Base-by-base conservation (phyloP, 2,329 filamentous ascomycete genomes). In the Sclerotinia trifoliorum region DNA sequence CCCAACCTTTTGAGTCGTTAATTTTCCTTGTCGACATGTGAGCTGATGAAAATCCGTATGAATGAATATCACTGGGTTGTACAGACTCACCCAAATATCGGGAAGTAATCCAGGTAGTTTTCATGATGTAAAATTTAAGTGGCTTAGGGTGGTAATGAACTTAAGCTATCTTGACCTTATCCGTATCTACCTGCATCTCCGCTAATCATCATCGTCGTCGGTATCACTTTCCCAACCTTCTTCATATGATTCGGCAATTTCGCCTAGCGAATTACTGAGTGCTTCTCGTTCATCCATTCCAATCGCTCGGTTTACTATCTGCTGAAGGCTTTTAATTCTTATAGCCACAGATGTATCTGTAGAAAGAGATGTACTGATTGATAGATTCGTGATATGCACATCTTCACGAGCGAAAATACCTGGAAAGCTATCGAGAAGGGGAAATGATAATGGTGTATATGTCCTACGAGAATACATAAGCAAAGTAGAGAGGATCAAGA, bases 231-330 rank as follows among this genome's bases (percentile, higher is more conserved):
- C 88, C 91, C 92, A 97, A 1, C 93, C 93, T 70, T 95, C 92
- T 73, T 92, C 88, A 78, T 97, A 98, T 69, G 91, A 91, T 75
- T 97, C 94, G 1, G 90, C 90, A 74, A 98, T 88, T 69, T 91
- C 90, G 32, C 90, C 88, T 51, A 99, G 82, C 17, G 90, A 88
- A 76, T 96, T 95, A 57, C 88, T 86, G n/a, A 98, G 82, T 2
- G 83, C 83, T 79, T 99, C 95, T 54, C 94, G 85, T 75, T 98
- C 94, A 69, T 96, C 92, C 3, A 94, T 74, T 0, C 83, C 82
- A 21, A 94, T 83, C 15, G 86, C 83, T 70, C 88, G 85, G 21
- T 85, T 80, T 17, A 90, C 88, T 17, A 90, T 83, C 29, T 83
- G 80, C 72, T 91, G 87, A 39, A 96, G 80, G 2, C 80, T 78